Conservation (phyloP, 2,329 filamentous ascomycete genomes). For the Venturia effusa region DNA sequence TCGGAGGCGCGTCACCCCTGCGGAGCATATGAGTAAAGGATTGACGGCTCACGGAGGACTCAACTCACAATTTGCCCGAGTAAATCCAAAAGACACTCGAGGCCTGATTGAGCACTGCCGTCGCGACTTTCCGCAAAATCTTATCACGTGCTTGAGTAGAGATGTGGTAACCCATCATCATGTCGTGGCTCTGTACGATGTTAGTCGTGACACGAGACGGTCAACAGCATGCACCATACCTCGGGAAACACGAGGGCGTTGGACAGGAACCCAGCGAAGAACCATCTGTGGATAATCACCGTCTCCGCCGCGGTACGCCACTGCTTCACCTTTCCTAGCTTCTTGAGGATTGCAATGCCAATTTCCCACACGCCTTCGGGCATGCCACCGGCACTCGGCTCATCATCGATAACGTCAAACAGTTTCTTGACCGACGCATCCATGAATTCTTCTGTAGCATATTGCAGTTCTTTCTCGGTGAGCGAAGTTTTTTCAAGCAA, state of each 20-base stretch:
- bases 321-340: conserved; percentile 57
- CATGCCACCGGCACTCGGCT: conserved; percentile 66
- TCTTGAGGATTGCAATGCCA: conserved; percentile 70
- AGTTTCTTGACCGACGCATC: conserved; percentile 67
- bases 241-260: conserved; percentile 83
- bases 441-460: conserved; percentile 77
- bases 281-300: conserved; percentile 63
- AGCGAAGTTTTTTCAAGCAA: conserved; percentile 68
- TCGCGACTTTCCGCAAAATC: conserved; percentile 61
- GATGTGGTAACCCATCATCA: conserved; percentile 82
- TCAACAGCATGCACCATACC: conserved; percentile 34
- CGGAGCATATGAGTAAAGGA: conserved; percentile 12
- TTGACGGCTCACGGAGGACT: neutral
- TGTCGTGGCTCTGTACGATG: conserved; percentile 39
- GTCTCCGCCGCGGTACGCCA: conserved; percentile 28
- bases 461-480: conserved; percentile 49
- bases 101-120: conserved; percentile 68
- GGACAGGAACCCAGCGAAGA: conserved; percentile 79
- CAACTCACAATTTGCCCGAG: conserved; percentile 7
- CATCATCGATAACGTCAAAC: conserved; percentile 78
- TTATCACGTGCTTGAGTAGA: conserved; percentile 80
- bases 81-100: conserved; percentile 8
- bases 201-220: conserved; percentile 20
- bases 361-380: conserved; percentile 77
- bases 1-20: conserved; percentile 50